Conservation (phyloP, 2,329 filamentous ascomycete genomes). For the Grosmannia serpens region DNA sequence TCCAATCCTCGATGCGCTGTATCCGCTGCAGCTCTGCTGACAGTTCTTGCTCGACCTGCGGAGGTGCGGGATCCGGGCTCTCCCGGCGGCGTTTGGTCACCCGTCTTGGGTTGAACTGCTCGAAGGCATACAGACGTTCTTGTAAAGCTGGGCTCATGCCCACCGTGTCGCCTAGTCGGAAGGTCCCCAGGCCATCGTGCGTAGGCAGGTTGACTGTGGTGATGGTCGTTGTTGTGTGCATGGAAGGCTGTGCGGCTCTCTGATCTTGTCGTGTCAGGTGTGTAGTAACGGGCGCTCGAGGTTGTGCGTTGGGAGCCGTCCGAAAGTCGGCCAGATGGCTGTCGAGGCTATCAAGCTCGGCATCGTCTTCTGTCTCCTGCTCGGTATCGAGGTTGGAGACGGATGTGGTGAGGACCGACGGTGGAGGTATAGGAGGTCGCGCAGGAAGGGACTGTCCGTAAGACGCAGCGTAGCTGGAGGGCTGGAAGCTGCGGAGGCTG, state of each 20-base stretch:
- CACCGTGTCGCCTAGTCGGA: slow-evolving; percentile 49
- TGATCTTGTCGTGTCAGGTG: slow-evolving; percentile 22
- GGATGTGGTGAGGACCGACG: slow-evolving; percentile 15
- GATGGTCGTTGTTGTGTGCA: not conserved
- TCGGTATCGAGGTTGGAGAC: not conserved
- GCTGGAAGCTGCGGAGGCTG: slow-evolving; percentile 59
- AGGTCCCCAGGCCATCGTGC: slow-evolving; percentile 86
- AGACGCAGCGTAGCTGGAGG: slow-evolving; percentile 32
- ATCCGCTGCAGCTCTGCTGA: slow-evolving; percentile 61
- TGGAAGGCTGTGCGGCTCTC: not conserved
- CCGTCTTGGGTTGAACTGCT: slow-evolving; percentile 67
- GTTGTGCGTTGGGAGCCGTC: slow-evolving; percentile 34
- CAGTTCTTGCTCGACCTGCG: slow-evolving; percentile 41
- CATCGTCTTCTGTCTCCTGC: slow-evolving; percentile 48
- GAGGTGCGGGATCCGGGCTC: slow-evolving; percentile 37
- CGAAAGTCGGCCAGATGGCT: slow-evolving; percentile 85
- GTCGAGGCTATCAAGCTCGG: slow-evolving; percentile 84
- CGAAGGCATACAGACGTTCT: slow-evolving; percentile 81
- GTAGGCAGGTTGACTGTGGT: slow-evolving; percentile 49
- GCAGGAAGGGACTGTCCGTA: slow-evolving; percentile 9
- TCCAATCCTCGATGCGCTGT: slow-evolving; percentile 82
- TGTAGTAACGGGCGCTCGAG: slow-evolving; percentile 26
- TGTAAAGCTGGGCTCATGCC: slow-evolving; percentile 49
- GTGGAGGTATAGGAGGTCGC: slow-evolving; percentile 18
- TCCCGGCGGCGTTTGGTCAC: slow-evolving; percentile 39